A percentile compares a stretch with the other conserved stretches of the same genome.
These are phyloP conservation scores for barley (Hordeum vulgare) DNA, from an alignment of 176 grass and related monocot genomes.

Conservation along the genomic window DNA sequence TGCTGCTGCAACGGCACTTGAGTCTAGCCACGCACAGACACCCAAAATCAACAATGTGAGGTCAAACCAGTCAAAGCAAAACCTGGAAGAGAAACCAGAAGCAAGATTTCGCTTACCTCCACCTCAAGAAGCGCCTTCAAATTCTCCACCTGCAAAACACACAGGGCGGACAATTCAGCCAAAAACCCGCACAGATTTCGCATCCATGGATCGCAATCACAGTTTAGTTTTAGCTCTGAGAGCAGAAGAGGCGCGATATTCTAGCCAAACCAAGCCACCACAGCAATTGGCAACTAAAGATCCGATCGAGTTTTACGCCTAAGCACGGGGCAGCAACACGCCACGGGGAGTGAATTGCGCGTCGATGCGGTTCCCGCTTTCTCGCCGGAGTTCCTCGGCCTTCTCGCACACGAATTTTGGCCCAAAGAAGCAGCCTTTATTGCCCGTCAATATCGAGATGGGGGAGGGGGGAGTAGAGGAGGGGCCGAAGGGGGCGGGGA, in stretches of 20 bases:
- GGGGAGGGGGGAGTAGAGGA: not conserved
- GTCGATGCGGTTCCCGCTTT: not conserved
- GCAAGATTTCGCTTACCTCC: slow-evolving; percentile 44
- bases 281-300: not conserved
- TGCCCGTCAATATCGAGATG: not conserved
- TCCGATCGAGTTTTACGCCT: not conserved
- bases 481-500: no score
- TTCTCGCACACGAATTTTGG: not conserved
- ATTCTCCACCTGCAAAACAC: slow-evolving; percentile 77
- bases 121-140: slow-evolving; percentile 93
- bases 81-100: not conserved
- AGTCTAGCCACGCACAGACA: slow-evolving; percentile 45
- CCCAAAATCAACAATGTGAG: slow-evolving; percentile 35
- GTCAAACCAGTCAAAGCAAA: not conserved
- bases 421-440: not conserved
- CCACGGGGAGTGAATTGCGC: not conserved
- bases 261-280: not conserved
- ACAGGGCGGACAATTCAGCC: not conserved
- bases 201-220: not conserved
- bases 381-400: not conserved
- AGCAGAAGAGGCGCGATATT: not conserved
- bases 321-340: not conserved
- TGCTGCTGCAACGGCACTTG: slow-evolving; percentile 55
- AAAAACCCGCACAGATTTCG: not conserved
- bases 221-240: not conserved